phyloP scores from a whole-genome alignment of 2,329 filamentous ascomycete genomes.

The Erysiphe pulchra region DNA sequence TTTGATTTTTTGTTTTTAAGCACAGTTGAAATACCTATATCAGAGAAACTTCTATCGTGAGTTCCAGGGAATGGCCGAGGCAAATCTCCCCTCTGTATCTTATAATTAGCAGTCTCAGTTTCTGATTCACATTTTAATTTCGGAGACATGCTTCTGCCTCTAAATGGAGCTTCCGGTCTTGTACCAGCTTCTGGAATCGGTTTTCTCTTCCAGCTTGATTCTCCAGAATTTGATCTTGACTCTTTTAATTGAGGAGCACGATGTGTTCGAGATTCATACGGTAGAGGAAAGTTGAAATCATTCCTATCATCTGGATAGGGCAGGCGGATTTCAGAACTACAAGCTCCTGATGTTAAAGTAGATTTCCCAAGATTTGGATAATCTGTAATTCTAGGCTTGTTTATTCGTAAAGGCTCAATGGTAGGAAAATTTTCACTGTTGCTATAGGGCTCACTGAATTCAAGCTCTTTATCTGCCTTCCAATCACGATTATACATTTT shows the following conservation, averaged over 20 bases:
- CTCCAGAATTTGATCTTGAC: constrained; percentile 5
- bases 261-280: constrained; percentile 11
- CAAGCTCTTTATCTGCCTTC: constrained; percentile 59
- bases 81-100: not conserved
- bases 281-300: constrained; percentile 13
- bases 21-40: constrained; percentile 14
- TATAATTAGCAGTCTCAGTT: not conserved
- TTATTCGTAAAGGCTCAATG: constrained; percentile 62
- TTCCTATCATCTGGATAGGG: constrained; percentile 50
- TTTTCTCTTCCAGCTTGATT: constrained; percentile 5
- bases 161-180: constrained; percentile 3
- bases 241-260: constrained; percentile 15
- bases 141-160: constrained; percentile 12
- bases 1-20: constrained; percentile 32
- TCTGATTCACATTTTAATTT: not conserved
- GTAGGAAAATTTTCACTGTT: constrained; percentile 41
- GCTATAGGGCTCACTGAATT: constrained; percentile 28
- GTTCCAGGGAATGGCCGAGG: not conserved
- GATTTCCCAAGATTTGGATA: constrained; percentile 21
- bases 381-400: constrained; percentile 46
- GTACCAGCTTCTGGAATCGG: constrained; percentile 5
- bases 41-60: not conserved
- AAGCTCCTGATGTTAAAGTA: constrained; percentile 41
- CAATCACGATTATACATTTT: constrained; percentile 23
- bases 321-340: constrained; percentile 39